Evolutionary conservation across 2,329 filamentous ascomycete species (phyloP).

Genomic region (Colletotrichum sp.): DNA sequence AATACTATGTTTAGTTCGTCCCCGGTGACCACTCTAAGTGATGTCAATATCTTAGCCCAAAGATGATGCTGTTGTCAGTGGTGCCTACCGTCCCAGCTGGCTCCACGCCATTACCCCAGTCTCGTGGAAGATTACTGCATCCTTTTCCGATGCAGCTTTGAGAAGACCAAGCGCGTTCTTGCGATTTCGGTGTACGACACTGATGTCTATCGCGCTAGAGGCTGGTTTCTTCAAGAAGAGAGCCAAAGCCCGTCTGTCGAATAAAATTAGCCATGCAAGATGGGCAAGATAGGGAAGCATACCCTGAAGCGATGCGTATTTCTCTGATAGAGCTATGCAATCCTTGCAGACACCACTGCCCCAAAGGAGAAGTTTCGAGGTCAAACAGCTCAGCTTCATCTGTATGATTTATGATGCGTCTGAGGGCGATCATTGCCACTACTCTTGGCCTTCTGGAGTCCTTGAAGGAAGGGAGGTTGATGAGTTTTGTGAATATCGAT

Average conservation of each 20-base stretch:
- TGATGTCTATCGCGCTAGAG: constrained; percentile 35
- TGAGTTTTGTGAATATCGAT: constrained; percentile 49
- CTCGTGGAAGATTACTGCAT: constrained; percentile 73
- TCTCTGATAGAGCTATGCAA: constrained; percentile 86
- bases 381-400: constrained; percentile 64
- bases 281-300: constrained; percentile 29
- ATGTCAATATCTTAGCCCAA: not conserved
- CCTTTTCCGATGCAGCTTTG: constrained; percentile 73
- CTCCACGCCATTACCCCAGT: constrained; percentile 86
- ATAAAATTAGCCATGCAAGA: constrained; percentile 20
- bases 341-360: constrained; percentile 82
- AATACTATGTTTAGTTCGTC: constrained; percentile 88
- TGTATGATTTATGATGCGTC: constrained; percentile 73
- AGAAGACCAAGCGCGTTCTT: constrained; percentile 74
- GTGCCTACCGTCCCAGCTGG: constrained; percentile 72
- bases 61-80: not conserved
- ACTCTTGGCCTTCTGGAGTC: constrained; percentile 68
- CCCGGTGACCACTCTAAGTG: constrained; percentile 68
- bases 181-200: constrained; percentile 66
- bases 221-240: constrained; percentile 62
- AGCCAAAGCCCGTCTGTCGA: constrained; percentile 63
- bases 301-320: constrained; percentile 81
- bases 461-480: constrained; percentile 49
- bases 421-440: constrained; percentile 73
- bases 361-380: constrained; percentile 70